A percentile compares a stretch with the other conserved stretches of the same genome.
Conservation (phyloP, 2,329 filamentous ascomycete genomes). For the Xylariaceae sp. region DNA sequence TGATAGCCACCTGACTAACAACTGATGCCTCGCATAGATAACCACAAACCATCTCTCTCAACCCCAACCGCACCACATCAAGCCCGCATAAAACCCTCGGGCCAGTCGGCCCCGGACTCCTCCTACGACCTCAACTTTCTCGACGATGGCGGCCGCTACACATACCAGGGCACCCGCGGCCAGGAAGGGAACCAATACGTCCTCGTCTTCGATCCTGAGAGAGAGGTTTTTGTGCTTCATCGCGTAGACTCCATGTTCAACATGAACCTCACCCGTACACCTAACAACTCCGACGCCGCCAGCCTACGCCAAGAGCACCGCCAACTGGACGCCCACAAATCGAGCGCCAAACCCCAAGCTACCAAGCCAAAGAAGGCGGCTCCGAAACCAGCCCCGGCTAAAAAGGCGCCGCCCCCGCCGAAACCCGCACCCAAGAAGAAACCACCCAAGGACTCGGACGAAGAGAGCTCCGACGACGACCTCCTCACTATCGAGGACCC, state of each 20-base stretch:
- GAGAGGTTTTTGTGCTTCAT: conserved; percentile 78
- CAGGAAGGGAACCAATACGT: conserved; percentile 58
- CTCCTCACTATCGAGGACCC: conserved; percentile 61
- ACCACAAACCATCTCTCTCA: conserved; percentile 57
- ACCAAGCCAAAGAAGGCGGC: conserved; percentile 26
- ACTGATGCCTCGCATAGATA: conserved; percentile 44
- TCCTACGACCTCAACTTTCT: conserved; percentile 53
- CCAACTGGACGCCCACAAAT: conserved; percentile 51
- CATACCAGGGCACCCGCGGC: conserved; percentile 58
- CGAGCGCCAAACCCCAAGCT: conserved; percentile 18
- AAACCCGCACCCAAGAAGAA: conserved; percentile 21
- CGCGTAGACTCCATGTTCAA: conserved; percentile 77
- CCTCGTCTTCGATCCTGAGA: conserved; percentile 72
- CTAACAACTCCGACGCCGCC: conserved; percentile 60
- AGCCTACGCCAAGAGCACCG: conserved; percentile 65
- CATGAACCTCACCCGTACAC: conserved; percentile 77
- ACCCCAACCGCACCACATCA: conserved; percentile 47
- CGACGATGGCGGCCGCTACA: conserved; percentile 56
- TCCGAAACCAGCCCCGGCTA: conserved; percentile 19
- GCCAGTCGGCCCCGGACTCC: conserved; percentile 35
- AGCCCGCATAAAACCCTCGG: conserved; percentile 50
- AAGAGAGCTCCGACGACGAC: conserved; percentile 56
- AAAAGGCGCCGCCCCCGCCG: conserved; percentile 21
- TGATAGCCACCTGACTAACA: conserved; percentile 7
- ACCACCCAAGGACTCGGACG: conserved; percentile 33